Conservation (phyloP, 2,329 filamentous ascomycete species). For the Chrysosporium queenslandicum region DNA sequence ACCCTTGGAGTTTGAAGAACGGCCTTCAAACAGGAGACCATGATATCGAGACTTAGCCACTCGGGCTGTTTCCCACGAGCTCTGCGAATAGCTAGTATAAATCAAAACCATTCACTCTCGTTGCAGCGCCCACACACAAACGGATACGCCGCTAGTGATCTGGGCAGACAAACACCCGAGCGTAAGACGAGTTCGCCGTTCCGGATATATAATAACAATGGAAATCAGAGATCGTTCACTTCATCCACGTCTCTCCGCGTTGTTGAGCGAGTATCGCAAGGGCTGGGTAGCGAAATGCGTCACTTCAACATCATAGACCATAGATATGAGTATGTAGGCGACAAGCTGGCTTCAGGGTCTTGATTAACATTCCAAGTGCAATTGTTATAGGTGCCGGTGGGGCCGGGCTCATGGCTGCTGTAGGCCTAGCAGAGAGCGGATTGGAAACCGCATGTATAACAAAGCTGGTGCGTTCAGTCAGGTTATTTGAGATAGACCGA, state of each 20-base stretch:
- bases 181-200: not conserved
- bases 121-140: not conserved
- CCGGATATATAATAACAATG: not conserved
- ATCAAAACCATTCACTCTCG: not conserved
- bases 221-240: slow-evolving; percentile 6
- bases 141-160: not conserved
- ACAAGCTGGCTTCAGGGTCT: not conserved
- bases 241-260: not conserved
- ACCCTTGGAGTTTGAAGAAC: not conserved
- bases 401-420: slow-evolving; percentile 19
- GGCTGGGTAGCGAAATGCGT: not conserved
- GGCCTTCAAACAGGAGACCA: not conserved
- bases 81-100: not conserved
- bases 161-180: not conserved
- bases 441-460: slow-evolving; percentile 20
- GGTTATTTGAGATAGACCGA: not conserved
- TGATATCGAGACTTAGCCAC: not conserved
- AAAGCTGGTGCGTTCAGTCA: slow-evolving; percentile 15
- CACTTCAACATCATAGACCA: slow-evolving; percentile 18
- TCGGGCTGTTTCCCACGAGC: not conserved
- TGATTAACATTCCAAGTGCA: slow-evolving; percentile 14
- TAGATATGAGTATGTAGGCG: slow-evolving; percentile 18
- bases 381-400: slow-evolving; percentile 19
- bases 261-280: slow-evolving; percentile 1
- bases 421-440: slow-evolving; percentile 18